These are phyloP conservation scores for Talaromyces sp. DNA, from an alignment of 2,329 filamentous ascomycete species.

Conservation along the genomic window DNA sequence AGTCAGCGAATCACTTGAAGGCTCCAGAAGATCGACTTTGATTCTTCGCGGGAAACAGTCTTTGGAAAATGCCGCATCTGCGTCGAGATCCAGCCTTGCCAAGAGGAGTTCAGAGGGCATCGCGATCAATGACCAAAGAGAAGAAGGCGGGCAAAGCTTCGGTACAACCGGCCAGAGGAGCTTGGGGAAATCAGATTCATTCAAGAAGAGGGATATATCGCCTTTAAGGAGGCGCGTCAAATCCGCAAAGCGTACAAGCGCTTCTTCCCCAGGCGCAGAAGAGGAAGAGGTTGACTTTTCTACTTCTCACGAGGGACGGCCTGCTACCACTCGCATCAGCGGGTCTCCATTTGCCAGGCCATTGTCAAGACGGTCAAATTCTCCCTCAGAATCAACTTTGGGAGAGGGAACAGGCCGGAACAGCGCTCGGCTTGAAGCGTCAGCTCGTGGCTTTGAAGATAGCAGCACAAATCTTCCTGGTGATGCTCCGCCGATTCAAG, in stretches of 20 bases:
- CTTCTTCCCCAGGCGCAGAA: conserved; percentile 21
- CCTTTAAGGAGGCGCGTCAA: conserved; percentile 23
- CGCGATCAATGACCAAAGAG: neutral
- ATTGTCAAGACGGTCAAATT: conserved; percentile 25
- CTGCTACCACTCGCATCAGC: conserved; percentile 37
- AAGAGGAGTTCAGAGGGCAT: conserved; percentile 11
- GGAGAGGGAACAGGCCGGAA: conserved; percentile 23
- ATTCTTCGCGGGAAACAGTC: conserved; percentile 22
- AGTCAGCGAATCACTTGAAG: conserved; percentile 6
- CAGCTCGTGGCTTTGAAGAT: neutral
- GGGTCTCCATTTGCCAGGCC: conserved; percentile 46
- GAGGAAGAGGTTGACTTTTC: conserved; percentile 18
- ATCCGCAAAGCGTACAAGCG: conserved; percentile 23
- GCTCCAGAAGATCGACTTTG: conserved; percentile 12
- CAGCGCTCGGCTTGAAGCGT: conserved; percentile 4
- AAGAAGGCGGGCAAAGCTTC: conserved; percentile 1
- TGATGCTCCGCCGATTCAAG: neutral
- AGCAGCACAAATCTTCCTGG: neutral
- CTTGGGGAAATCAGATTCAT: conserved; percentile 3
- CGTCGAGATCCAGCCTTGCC: conserved; percentile 5
- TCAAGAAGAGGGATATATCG: conserved; percentile 28
- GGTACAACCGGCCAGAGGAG: neutral
- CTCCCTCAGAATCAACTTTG: conserved; percentile 24
- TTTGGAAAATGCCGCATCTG: conserved; percentile 5
- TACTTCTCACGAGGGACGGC: conserved; percentile 21